Percentiles rank a stretch among this genome's conserved stretches.
phyloP scores from a whole-genome alignment of 345 rosid genomes.

The Lepidium didymum region DNA sequence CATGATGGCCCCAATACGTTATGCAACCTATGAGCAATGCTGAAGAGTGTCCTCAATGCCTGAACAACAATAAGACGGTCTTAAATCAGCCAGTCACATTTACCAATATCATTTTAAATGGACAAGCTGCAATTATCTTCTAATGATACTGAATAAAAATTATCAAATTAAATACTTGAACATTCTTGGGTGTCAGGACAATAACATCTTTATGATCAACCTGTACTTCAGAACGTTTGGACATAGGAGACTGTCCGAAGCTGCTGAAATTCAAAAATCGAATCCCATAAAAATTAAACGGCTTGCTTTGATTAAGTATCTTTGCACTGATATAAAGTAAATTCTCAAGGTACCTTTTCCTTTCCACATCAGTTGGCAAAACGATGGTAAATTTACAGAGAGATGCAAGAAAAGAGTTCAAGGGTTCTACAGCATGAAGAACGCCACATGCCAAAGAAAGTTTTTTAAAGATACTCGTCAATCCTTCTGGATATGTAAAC shows the following conservation, averaged over 20 bases:
- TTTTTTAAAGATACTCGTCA: slow-evolving; percentile 1
- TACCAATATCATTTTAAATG: not conserved
- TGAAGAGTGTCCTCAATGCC: slow-evolving; percentile 97
- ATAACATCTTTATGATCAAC: slow-evolving; percentile 69
- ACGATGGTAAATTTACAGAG: slow-evolving; percentile 89
- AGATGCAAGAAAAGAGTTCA: slow-evolving; percentile 93
- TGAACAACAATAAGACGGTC: slow-evolving; percentile 27
- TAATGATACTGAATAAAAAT: not conserved
- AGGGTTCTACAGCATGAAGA: slow-evolving; percentile 91
- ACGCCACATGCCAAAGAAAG: slow-evolving; percentile 90
- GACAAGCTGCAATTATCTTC: not conserved
- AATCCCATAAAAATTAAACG: slow-evolving; percentile 6
- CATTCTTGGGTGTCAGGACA: slow-evolving; percentile 91
- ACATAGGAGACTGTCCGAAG: slow-evolving; percentile 61
- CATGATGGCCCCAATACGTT: slow-evolving; percentile 98
- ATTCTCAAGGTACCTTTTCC: slow-evolving; percentile 48
- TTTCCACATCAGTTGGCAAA: slow-evolving; percentile 74
- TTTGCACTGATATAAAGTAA: slow-evolving; percentile 9
- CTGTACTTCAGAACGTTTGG: slow-evolving; percentile 65
- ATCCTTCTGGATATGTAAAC: slow-evolving; percentile 5
- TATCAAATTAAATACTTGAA: slow-evolving; percentile 54
- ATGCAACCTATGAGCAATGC: slow-evolving; percentile 86
- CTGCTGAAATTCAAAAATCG: slow-evolving; percentile 51
- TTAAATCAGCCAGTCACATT: not conserved
- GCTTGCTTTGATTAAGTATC: not conserved